Evolutionary conservation across 768 basidiomycete genomes (phyloP), one percentile per base, ranked within the genome.

Genomic region (Boletus fagicola): DNA sequence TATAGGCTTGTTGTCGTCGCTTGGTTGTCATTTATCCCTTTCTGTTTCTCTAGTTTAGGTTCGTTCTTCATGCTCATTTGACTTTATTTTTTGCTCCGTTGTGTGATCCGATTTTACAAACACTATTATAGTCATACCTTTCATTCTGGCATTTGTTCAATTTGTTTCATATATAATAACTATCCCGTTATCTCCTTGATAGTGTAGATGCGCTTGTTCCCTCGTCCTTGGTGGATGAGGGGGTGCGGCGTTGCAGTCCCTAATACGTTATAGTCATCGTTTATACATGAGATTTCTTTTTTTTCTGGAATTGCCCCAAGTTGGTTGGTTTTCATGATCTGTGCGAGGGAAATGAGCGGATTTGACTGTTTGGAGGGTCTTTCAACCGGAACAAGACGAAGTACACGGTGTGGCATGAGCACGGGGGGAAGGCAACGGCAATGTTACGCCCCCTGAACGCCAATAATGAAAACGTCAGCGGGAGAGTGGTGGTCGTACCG

Each of bases 221-320:
- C 2, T 49, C 18, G 28, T 54, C 54, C 60, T 38, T 31, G 30
- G 48, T 40, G 58, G 53, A 38, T 26, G 40, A 26, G 31, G 42
- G 15, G 33, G 22, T 20, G 42, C 20, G 58, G 57, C 49, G 63
- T 53, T 60, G 67, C 58, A 56, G 53, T 69, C 58, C 65, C 67
- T 73, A 73, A 73, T 71, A 71, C 65, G 24, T 73, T 70, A 73
- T 73, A 70, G 61, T 70, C 65, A 38, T 72, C 60, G 65, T 71
- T 70, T 70, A 72, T 73, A 69, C 61, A 48, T 20, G 12, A 13
- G 35, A 3, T 26, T 39, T n/a, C n/a, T n/a, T 15, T 26, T 39
- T 30, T 30, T 26, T 53, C 36, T 22, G 5, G 39, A 30, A 20
- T 16, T 8, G 28, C 28, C 7, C 35, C n/a, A n/a, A n/a, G n/a